A percentile compares a stretch with the other conserved stretches of the same genome.
phyloP scores from a whole-genome alignment of 2,329 filamentous ascomycete genomes.

The Fusarium aywerte region DNA sequence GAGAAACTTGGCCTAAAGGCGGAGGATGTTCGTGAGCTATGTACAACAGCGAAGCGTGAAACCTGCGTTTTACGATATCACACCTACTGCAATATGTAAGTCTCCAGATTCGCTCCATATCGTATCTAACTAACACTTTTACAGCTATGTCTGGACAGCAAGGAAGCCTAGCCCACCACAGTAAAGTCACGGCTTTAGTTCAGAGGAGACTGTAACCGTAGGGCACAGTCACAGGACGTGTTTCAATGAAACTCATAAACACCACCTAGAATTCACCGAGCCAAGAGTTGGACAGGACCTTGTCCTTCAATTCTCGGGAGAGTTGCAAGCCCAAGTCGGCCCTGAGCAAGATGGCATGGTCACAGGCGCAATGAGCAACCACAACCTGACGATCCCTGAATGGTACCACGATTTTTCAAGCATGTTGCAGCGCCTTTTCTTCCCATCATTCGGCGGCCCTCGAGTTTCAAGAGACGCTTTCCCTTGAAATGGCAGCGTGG shows the following conservation, averaged over 20 bases:
- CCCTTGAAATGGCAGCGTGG: constrained; percentile 25
- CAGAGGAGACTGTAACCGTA: constrained; percentile 6
- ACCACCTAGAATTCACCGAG: not conserved
- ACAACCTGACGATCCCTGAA: constrained; percentile 26
- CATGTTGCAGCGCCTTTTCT: constrained; percentile 24
- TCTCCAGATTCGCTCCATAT: constrained; percentile 39
- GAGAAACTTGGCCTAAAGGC: constrained; percentile 58
- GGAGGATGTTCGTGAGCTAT: constrained; percentile 71
- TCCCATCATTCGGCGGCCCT: constrained; percentile 22
- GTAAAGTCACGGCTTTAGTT: constrained; percentile 22
- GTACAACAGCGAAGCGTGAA: constrained; percentile 72
- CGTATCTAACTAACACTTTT: constrained; percentile 4
- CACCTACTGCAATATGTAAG: constrained; percentile 82
- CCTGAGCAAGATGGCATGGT: constrained; percentile 10
- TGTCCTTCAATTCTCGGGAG: constrained; percentile 4
- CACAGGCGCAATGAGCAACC: constrained; percentile 18
- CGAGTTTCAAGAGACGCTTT: constrained; percentile 34
- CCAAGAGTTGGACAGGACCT: not conserved
- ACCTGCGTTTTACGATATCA: constrained; percentile 74
- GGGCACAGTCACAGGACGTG: constrained; percentile 3
- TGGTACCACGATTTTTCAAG: constrained; percentile 32
- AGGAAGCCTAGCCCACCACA: constrained; percentile 41
- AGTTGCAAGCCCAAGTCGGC: constrained; percentile 2
- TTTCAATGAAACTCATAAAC: constrained; percentile 1
- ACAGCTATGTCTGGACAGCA: constrained; percentile 45